Percentiles rank a stretch among this genome's conserved stretches.
These are phyloP conservation scores for Allium fistulosum DNA, from an alignment of 106 monocot genomes.

Conservation along the genomic window DNA sequence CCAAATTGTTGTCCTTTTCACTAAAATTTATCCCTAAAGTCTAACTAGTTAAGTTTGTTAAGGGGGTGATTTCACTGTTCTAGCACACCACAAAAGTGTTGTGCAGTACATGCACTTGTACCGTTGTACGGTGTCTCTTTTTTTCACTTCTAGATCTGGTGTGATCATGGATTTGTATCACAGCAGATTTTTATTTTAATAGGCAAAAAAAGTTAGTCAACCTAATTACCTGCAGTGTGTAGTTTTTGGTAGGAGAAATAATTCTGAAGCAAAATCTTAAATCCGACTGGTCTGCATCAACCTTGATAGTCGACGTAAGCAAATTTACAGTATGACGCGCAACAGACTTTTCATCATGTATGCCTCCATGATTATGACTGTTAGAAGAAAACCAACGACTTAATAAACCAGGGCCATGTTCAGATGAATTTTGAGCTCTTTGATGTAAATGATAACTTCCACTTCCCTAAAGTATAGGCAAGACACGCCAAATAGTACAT, in stretches of 20 bases:
- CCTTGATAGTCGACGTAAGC: constrained; percentile 96
- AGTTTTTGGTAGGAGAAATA: constrained; percentile 95
- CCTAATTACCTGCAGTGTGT: constrained; percentile 79
- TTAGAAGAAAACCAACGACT: constrained; percentile 90
- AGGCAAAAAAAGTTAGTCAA: no score
- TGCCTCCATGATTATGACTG: constrained; percentile 80
- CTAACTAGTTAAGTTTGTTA: no score
- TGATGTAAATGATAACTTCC: constrained; percentile 55
- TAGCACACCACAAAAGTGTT: no score
- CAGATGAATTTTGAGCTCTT: constrained; percentile 61
- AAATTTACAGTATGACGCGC: constrained; percentile 97
- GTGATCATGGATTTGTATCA: no score
- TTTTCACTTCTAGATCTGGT: no score
- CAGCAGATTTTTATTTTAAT: no score
- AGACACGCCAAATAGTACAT: constrained; percentile 4
- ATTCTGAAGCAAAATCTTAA: constrained; percentile 98
- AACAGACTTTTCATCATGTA: constrained; percentile 96
- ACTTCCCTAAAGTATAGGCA: constrained; percentile 32
- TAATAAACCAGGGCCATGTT: constrained; percentile 80
- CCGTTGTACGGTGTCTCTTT: no score
- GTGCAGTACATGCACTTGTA: no score
- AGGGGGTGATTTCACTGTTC: no score
- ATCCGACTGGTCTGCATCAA: constrained; percentile 99
- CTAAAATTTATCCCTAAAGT: no score
- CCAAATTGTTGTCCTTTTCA: no score